phyloP scores from a whole-genome alignment of 495 filamentous ascomycete genomes.

The Tuber umbilicatum region DNA sequence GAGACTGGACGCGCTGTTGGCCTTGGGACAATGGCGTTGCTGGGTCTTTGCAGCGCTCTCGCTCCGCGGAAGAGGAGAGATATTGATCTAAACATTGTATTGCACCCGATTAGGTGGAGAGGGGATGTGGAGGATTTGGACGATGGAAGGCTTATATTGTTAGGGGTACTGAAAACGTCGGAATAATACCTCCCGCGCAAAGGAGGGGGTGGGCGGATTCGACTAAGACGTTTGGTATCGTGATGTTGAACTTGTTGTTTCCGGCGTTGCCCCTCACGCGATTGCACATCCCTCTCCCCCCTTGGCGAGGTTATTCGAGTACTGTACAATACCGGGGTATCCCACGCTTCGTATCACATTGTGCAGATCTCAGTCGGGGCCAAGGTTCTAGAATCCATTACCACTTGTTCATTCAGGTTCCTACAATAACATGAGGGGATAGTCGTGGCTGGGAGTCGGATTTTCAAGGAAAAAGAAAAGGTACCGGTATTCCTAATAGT shows the following conservation, averaged over 20 bases:
- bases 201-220: neutral
- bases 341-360: neutral
- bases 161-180: neutral
- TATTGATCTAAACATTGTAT: neutral
- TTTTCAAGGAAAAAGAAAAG: neutral
- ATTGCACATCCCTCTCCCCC: neutral
- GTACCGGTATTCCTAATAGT: neutral
- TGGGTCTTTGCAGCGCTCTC: neutral
- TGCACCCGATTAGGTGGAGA: neutral
- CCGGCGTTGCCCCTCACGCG: neutral
- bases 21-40: neutral
- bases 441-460: neutral
- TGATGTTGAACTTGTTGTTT: neutral
- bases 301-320: neutral
- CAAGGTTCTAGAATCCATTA: neutral
- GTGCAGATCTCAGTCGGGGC: neutral
- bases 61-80: neutral
- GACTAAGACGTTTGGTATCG: neutral
- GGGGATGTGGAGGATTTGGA: neutral
- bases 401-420: neutral
- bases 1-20: neutral
- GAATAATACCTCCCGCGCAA: neutral
- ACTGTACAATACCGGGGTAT: neutral
- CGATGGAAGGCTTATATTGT: neutral
- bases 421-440: neutral